Base-by-base conservation (phyloP, 371 early-diverging fungal species). In the Ordospora pajunii region DNA sequence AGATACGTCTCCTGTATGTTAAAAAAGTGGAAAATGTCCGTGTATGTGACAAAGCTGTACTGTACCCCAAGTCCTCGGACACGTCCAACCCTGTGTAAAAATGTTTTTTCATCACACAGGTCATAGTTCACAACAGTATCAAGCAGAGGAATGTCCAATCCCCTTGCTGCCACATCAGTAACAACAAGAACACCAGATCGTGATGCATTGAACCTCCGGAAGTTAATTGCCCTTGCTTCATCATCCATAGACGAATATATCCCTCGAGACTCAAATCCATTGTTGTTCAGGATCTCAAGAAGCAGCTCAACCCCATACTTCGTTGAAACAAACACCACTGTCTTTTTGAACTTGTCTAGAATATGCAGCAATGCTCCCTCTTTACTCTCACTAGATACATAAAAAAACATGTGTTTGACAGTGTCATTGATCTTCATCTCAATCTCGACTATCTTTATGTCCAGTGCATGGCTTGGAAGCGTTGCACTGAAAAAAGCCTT, bases 111-210 rank as follows among this genome's bases (percentile, higher is more conserved):
- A 49, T 90, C 88, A 42, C 90, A 89, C 82, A 96, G 93, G 74
- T 96, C 95, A 81, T 93, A 96, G 85, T 95, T 95, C 86, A 97
- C 89, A 43, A 96, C 93, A 73, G 92, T 90, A 79, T 93, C 93
- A 32, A 97, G 85, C 19, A 92, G 89, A 17, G 95, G 96, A 66
- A 97, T 93, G 88, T 97, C 97, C 64, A 97, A 90, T 89, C 98
- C 97, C 86, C 98, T 91, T 25, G 96, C 95, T 22, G 96, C 98
- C 2, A 97, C 92, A 83, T 97, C 98, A 8, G 98, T 97, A 9
- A 95, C 96, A 7, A 97, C 89, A 67, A 98, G 78, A 3, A 95
- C 89, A 89, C 43, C 89, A 89, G 62, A 86, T n/a, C 52, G 84
- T 27, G 92, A 91, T 64, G 68, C 70, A 25, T 73, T 72, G 67